Evolutionary conservation across 192 early-diverging fungal species (phyloP), one percentile per base, ranked within the genome.

Genomic region (Podila horticola): DNA sequence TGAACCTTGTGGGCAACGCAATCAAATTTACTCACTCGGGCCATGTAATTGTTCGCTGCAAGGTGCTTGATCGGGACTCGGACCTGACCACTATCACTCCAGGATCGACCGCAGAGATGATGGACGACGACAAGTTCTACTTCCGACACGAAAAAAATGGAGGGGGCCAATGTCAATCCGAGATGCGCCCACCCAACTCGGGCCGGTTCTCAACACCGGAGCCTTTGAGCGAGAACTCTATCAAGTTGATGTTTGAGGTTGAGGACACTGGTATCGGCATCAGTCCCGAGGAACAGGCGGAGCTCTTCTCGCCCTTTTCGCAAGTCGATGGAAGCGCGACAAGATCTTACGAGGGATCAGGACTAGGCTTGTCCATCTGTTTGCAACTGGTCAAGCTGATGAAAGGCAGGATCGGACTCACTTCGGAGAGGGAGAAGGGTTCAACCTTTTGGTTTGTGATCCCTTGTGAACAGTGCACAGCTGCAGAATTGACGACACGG

Each of bases 21-120:
- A 91, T 92, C 79, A 92, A 92, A 67, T 92, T 92, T 66, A 90
- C 91, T 1, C 85, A 85, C n/a, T 30, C 84, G 59, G 91, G 91
- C 50, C 90, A 88, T 63, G 86, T 89, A 20, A 70, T 84, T 5
- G 86, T 90, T 17, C 66, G 76, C 24, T 90, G 87, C 36, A 79
- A 79, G 22, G 74, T 90, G 33, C 51, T 71, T 7, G 77, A 81
- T n/a, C 41, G 77, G 22, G 77, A 81, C 20, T 59, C 71, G 20
- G 77, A 81, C 6, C 45, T 68, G 71, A 15, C 58, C 13, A 58
- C 55, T 4, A 36, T 67, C 3, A 28, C 64, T 7, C 10, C 55
- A 29, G 64, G 38, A 30, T 69, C 67, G 9, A 33, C 34, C n/a
- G 59, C 58, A 4, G 83, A 71, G 49, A 51, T 61, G 26, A 50